phyloP scores from a whole-genome alignment of 352 stramenopile species.

The Globisporangium carolinianum region DNA sequence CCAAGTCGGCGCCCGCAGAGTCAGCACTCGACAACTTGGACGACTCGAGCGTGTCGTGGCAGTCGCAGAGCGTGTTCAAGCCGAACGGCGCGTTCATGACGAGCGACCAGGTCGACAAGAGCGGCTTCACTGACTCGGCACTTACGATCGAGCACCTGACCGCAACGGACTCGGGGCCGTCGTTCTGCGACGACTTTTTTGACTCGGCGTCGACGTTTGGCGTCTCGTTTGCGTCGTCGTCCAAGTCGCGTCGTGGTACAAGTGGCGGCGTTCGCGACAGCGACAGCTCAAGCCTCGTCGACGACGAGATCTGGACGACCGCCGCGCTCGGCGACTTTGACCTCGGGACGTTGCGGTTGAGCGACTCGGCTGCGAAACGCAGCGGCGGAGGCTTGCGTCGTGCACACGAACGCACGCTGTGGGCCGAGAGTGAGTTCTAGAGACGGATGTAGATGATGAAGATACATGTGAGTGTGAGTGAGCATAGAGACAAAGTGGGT shows the following conservation, averaged over 20 bases:
- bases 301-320: constrained; percentile 13
- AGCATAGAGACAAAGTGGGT: neutral
- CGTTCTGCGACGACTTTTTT: constrained; percentile 8
- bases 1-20: constrained; percentile 1
- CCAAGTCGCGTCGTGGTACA: constrained; percentile 1
- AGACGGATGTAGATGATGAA: neutral
- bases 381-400: neutral
- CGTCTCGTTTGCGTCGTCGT: neutral
- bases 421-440: constrained; percentile 12
- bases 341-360: constrained; percentile 8
- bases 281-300: constrained; percentile 10
- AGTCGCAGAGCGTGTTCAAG: constrained; percentile 10
- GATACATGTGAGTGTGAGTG: neutral
- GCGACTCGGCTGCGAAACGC: constrained; percentile 1
- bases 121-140: constrained; percentile 8
- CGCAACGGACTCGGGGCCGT: constrained; percentile 2
- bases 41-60: constrained; percentile 8
- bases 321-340: constrained; percentile 10
- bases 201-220: constrained; percentile 5
- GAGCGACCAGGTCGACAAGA: constrained; percentile 6
- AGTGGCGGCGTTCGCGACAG: neutral
- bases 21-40: neutral
- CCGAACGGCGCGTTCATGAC: constrained; percentile 12
- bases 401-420: constrained; percentile 4
- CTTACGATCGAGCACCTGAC: constrained; percentile 10